Base-by-base conservation (phyloP, 331 rosid species). In the Pyracantha coccinea region DNA sequence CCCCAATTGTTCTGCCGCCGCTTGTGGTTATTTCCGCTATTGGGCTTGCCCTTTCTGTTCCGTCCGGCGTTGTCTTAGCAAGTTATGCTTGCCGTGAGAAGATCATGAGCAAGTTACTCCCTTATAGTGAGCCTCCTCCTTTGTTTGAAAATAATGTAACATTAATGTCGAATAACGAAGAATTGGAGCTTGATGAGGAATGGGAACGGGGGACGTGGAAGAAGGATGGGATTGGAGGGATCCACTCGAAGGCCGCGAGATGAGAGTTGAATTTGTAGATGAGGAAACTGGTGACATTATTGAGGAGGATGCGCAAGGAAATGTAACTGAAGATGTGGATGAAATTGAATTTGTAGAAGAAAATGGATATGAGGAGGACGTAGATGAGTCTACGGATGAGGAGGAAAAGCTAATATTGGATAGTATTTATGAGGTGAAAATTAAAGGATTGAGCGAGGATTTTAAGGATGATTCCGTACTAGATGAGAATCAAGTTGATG, bases 1-100 rank as follows among this genome's bases (percentile, higher is more conserved):
- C 85, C 14, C 89, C 96, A 0, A 9, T 91, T n/a, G 79, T 92
- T 83, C 79, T 89, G 81, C 97, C 96, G n/a, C 88, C 96, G 21
- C 85, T 93, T 53, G 52, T 85, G 14, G 82, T 86, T 52, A 63
- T 88, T 65, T 88, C 95, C 29, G 92, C 91, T 20, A 78, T 93
- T 69, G 96, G 92, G 79, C 24, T 93, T 52, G 89, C 81, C n/a
- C 74, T 77, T 80, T 86, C 90, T 54, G 58, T 91, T 71, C 96
- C 96, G 27, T 88, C 69, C 44, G 93, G 84, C 5, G 6, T 91
- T 24, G 79, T 87, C 69, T 82, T 86, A 50, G 97, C 86, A 4
- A 88, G 85, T 75, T 89, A 86, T 69, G 88, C 72, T 54, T 90
- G 86, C 73, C 67, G 89, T 14, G 81, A 82, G 71, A 82, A 35